Evolutionary conservation across 2,329 filamentous ascomycete genomes (phyloP).

Genomic region (Verticillium nubilum): DNA sequence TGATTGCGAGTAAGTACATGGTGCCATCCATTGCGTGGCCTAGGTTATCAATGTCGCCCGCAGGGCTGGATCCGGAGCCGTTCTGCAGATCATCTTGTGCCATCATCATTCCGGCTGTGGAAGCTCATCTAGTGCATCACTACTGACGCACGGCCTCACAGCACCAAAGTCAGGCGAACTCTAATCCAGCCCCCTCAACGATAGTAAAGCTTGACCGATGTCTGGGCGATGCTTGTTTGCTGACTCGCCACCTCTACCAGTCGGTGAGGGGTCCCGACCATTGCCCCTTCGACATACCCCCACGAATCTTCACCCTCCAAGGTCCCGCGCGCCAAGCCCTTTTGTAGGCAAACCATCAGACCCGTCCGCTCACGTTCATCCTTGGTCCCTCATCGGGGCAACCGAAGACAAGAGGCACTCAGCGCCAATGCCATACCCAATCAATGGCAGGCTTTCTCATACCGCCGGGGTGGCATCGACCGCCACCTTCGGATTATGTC

Average conservation of each 20-base stretch:
- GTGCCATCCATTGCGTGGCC: too few relatives aligned
- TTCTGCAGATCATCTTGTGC: background rate
- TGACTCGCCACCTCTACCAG: background rate
- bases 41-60: background rate
- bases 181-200: background rate
- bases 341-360: background rate
- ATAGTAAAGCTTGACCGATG: background rate
- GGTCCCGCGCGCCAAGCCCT: background rate
- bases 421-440: background rate
- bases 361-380: too few relatives aligned
- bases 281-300: too few relatives aligned
- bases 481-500: background rate
- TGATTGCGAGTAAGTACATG: too few relatives aligned
- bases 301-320: too few relatives aligned
- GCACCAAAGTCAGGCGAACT: background rate
- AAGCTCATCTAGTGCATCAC: background rate
- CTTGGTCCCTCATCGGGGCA: background rate
- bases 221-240: background rate
- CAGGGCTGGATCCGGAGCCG: background rate
- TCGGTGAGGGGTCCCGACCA: background rate
- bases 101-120: background rate
- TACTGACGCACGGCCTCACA: background rate
- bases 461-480: background rate
- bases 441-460: background rate
- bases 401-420: background rate